These are phyloP conservation scores for Shiraia sp. DNA, from an alignment of 2,329 filamentous ascomycete species.

Conservation along the genomic window DNA sequence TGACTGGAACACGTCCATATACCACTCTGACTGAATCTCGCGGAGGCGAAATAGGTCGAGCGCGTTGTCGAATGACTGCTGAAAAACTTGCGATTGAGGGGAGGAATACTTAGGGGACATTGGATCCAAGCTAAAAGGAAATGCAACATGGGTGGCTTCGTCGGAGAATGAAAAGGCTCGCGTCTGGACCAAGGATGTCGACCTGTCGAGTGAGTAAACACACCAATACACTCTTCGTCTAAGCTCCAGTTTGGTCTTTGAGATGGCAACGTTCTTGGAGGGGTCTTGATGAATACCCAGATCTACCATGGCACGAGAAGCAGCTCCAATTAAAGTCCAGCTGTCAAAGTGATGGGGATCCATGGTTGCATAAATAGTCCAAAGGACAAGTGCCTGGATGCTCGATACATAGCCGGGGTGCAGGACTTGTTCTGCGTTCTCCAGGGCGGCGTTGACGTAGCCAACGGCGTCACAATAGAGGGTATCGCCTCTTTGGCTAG, in stretches of 20 bases:
- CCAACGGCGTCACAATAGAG: slow-evolving; percentile 64
- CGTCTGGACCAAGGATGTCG: slow-evolving; percentile 85
- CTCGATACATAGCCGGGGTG: slow-evolving; percentile 82
- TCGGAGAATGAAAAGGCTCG: slow-evolving; percentile 93
- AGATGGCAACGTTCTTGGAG: slow-evolving; percentile 67
- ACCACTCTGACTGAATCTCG: slow-evolving; percentile 85
- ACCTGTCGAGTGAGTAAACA: slow-evolving; percentile 85
- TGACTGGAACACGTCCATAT: slow-evolving; percentile 83
- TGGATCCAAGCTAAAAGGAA: slow-evolving; percentile 59
- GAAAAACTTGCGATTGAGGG: slow-evolving; percentile 57
- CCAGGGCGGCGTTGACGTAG: slow-evolving; percentile 68
- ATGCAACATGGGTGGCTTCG: slow-evolving; percentile 79
- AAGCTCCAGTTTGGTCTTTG: slow-evolving; percentile 72
- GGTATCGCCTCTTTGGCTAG: slow-evolving; percentile 66
- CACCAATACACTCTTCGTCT: slow-evolving; percentile 87
- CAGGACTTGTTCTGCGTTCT: slow-evolving; percentile 79
- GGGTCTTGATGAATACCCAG: slow-evolving; percentile 93
- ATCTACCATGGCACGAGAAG: slow-evolving; percentile 84
- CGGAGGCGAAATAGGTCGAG: slow-evolving; percentile 80
- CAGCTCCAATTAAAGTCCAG: slow-evolving; percentile 92
- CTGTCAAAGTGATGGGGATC: slow-evolving; percentile 91
- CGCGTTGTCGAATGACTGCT: slow-evolving; percentile 68
- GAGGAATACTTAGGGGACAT: slow-evolving; percentile 48
- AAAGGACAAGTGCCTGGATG: slow-evolving; percentile 82
- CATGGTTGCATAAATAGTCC: slow-evolving; percentile 87